These are phyloP conservation scores for Phyllosticta citriasiana DNA, from an alignment of 2,329 filamentous ascomycete species.

Conservation along the genomic window DNA sequence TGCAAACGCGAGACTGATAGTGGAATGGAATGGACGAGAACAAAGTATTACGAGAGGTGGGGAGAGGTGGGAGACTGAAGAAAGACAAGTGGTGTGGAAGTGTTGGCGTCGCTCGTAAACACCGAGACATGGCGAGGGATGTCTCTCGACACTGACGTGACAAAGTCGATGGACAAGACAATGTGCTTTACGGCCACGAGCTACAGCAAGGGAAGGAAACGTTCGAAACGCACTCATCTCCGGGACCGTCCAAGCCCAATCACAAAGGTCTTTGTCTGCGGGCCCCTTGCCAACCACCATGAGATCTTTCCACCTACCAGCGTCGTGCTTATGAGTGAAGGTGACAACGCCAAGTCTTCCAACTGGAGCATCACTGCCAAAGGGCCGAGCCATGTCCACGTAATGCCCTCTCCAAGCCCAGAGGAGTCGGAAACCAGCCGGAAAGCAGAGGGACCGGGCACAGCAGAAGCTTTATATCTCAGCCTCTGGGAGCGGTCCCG, in stretches of 20 bases:
- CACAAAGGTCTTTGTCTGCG: not conserved
- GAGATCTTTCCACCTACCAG: not conserved
- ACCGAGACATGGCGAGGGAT: not conserved
- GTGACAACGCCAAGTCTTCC: not conserved
- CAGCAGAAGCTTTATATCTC: not conserved
- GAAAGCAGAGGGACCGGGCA: not conserved
- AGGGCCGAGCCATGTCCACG: not conserved
- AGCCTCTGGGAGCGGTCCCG: not conserved
- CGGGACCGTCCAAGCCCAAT: not conserved
- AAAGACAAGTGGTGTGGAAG: not conserved
- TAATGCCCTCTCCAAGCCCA: not conserved
- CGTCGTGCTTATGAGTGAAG: not conserved
- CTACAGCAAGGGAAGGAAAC: not conserved
- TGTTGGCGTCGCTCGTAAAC: not conserved
- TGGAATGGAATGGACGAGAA: no score
- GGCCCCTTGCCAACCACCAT: not conserved
- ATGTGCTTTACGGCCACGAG: not conserved
- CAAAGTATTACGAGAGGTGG: no score
- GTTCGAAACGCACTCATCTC: not conserved
- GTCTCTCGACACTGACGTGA: not conserved
- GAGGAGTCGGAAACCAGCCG: not conserved
- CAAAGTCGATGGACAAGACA: not conserved
- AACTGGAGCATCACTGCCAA: not conserved
- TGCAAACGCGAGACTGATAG: no score
- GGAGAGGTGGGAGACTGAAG: not conserved